These are phyloP conservation scores for Russula virescens DNA, from an alignment of 768 basidiomycete genomes.

Conservation along the genomic window DNA sequence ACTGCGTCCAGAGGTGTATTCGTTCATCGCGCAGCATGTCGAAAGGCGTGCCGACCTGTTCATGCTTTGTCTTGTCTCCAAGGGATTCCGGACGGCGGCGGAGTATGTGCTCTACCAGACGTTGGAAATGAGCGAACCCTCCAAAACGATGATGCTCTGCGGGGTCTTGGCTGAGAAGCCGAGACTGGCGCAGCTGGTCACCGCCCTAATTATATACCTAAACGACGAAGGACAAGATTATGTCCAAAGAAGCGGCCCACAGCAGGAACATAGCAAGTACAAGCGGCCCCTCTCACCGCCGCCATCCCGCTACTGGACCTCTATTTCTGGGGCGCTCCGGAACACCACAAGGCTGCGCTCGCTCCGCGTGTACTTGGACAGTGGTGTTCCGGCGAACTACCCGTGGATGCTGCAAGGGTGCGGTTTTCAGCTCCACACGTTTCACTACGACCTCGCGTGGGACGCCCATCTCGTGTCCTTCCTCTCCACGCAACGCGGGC, in stretches of 20 bases:
- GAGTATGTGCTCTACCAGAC: conserved; percentile 59
- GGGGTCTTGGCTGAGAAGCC: conserved; percentile 39
- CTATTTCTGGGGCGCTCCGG: conserved; percentile 45
- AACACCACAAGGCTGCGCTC: conserved; percentile 43
- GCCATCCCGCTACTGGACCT: conserved; percentile 44
- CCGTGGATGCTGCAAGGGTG: conserved; percentile 39
- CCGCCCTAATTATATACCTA: conserved; percentile 47
- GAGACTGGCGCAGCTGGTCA: conserved; percentile 48
- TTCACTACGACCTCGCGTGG: conserved; percentile 67
- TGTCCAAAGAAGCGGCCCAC: conserved; percentile 25
- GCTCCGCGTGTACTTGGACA: conserved; percentile 44
- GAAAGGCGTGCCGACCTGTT: conserved; percentile 49
- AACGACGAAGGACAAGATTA: conserved; percentile 27
- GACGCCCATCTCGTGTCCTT: conserved; percentile 49
- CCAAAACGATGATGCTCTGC: conserved; percentile 42
- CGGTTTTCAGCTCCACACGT: conserved; percentile 50
- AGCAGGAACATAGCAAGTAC: conserved; percentile 24
- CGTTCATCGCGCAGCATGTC: conserved; percentile 49
- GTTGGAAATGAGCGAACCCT: conserved; percentile 40
- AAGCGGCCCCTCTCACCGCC: conserved; percentile 25
- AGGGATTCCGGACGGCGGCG: conserved; percentile 46
- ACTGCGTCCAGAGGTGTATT: conserved; percentile 53
- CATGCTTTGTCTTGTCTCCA: conserved; percentile 53
- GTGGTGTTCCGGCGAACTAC: conserved; percentile 27
- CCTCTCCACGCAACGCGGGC: conserved; percentile 41